A percentile compares a stretch with the other conserved stretches of the same genome.
phyloP scores from a whole-genome alignment of 208 protist genomes.

The Wallacemonas sp. region DNA sequence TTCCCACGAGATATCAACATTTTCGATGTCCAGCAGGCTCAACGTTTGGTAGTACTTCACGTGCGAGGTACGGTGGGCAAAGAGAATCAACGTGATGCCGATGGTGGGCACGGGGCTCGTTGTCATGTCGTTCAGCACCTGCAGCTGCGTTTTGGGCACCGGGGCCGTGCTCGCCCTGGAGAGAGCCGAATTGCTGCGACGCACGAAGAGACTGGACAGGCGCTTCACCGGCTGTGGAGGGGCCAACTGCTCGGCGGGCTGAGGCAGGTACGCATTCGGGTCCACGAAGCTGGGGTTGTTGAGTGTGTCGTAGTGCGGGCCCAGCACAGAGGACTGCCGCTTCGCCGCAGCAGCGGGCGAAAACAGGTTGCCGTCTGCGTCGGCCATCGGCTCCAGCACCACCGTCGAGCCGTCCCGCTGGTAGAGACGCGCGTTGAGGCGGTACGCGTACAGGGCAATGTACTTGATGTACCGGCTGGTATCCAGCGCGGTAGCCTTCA shows the following conservation, averaged over 20 bases:
- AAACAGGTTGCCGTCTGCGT: slow-evolving; percentile 42
- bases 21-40: slow-evolving; percentile 69
- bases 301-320: slow-evolving; percentile 60
- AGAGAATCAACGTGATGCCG: slow-evolving; percentile 68
- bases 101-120: slow-evolving; percentile 69
- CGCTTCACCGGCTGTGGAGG: not conserved
- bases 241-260: slow-evolving; percentile 13
- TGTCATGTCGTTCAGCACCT: slow-evolving; percentile 16
- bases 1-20: slow-evolving; percentile 67
- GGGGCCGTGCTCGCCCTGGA: slow-evolving; percentile 1
- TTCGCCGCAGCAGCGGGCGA: slow-evolving; percentile 10
- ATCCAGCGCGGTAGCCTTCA: slow-evolving; percentile 32
- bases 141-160: slow-evolving; percentile 12
- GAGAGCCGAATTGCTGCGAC: not conserved
- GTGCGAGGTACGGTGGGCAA: slow-evolving; percentile 76
- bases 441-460: slow-evolving; percentile 75
- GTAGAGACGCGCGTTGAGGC: slow-evolving; percentile 18
- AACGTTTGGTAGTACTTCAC: slow-evolving; percentile 81
- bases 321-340: slow-evolving; percentile 45
- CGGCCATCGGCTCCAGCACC: slow-evolving; percentile 40
- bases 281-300: slow-evolving; percentile 30
- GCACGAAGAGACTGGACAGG: not conserved
- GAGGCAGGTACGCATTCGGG: slow-evolving; percentile 38
- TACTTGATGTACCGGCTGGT: slow-evolving; percentile 87
- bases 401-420: slow-evolving; percentile 21